phyloP scores from a whole-genome alignment of 257 asterid species.

The Anisodus acutangulus region DNA sequence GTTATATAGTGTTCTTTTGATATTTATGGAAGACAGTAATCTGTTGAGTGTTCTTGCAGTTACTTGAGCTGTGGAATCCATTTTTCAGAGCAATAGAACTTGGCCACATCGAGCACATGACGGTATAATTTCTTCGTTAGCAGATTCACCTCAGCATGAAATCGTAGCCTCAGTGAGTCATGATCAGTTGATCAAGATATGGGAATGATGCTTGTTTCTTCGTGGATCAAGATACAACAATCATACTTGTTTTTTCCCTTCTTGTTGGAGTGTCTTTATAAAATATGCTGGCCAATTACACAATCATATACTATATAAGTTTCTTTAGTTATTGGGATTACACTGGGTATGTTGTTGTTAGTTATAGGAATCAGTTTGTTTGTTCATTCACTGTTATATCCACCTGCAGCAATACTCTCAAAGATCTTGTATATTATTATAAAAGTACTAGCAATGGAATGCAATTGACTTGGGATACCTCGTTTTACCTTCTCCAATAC shows the following conservation, averaged over 20 bases:
- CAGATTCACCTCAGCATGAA: too few species aligned
- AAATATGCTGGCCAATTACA: not conserved
- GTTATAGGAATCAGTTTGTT: too few species aligned
- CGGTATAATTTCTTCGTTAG: not conserved
- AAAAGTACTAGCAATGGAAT: not conserved
- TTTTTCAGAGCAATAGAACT: too few species aligned
- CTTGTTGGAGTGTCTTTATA: not conserved
- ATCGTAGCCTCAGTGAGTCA: slow-evolving; percentile 49
- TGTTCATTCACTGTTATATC: not conserved
- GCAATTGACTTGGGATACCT: not conserved
- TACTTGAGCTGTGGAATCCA: too few species aligned
- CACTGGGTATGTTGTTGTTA: too few species aligned
- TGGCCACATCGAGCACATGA: too few species aligned
- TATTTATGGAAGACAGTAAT: too few species aligned
- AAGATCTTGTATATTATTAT: too few species aligned
- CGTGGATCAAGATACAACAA: not conserved
- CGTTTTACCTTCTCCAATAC: not conserved
- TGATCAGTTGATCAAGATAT: slow-evolving; percentile 47
- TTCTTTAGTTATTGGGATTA: not conserved
- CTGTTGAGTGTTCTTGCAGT: too few species aligned
- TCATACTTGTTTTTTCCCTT: not conserved
- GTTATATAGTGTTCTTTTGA: too few species aligned
- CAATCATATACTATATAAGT: not conserved
- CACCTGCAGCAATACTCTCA: too few species aligned
- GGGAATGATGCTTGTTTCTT: slow-evolving; percentile 39